Conservation (phyloP, 371 early-diverging fungal species). For the Dipsacomyces acuminosporus region DNA sequence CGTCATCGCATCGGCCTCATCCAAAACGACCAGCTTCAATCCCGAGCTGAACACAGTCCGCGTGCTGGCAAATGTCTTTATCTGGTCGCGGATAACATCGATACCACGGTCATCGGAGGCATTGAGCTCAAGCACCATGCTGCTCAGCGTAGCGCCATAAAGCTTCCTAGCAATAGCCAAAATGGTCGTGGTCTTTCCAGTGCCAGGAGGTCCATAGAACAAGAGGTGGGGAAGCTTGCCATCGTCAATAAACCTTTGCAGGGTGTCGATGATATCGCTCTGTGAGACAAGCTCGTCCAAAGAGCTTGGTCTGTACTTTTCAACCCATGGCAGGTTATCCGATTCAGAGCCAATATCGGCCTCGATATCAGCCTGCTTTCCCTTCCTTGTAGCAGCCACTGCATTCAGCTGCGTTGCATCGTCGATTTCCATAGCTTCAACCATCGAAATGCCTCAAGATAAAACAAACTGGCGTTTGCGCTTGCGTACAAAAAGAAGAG, state of each 20-base stretch:
- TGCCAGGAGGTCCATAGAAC: conserved; percentile 98
- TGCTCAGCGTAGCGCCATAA: conserved; percentile 72
- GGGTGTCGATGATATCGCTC: conserved; percentile 85
- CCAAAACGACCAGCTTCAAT: conserved; percentile 94
- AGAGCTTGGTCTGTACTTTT: conserved; percentile 87
- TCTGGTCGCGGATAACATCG: conserved; percentile 97
- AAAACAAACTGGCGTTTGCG: neutral
- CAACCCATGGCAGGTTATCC: conserved; percentile 71
- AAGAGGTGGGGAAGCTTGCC: conserved; percentile 96
- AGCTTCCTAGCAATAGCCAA: conserved; percentile 84
- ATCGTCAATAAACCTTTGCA: conserved; percentile 81
- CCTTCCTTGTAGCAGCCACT: conserved; percentile 13
- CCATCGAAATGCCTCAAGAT: conserved; percentile 11
- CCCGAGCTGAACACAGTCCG: conserved; percentile 67
- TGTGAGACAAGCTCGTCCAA: conserved; percentile 90
- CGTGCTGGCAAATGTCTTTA: conserved; percentile 97
- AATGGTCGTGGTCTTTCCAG: conserved; percentile 97
- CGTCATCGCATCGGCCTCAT: conserved; percentile 99
- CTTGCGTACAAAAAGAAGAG: too few species aligned
- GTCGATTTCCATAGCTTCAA: conserved; percentile 41
- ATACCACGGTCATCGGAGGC: conserved; percentile 99
- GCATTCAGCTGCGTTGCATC: neutral
- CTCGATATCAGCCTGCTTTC: conserved; percentile 25
- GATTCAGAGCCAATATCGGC: neutral
- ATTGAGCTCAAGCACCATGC: conserved; percentile 94